A percentile compares a stretch with the other conserved stretches of the same genome.
phyloP scores from a whole-genome alignment of 768 basidiomycete species.

The Boletus sp. region DNA sequence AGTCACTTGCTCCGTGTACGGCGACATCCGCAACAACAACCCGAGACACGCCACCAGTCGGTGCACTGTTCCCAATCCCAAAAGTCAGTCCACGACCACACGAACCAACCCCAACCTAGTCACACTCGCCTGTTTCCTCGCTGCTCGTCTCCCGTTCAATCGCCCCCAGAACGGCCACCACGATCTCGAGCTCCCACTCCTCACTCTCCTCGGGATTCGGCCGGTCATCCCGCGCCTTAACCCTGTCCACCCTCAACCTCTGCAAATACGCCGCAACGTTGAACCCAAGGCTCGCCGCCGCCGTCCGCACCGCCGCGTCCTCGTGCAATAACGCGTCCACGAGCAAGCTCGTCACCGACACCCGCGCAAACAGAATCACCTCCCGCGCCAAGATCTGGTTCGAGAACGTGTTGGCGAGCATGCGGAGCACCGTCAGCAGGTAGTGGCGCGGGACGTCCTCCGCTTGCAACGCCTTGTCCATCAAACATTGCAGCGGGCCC shows the following conservation, averaged over 20 bases:
- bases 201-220: constrained; percentile 52
- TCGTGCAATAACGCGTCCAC: constrained; percentile 66
- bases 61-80: constrained; percentile 52
- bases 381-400: constrained; percentile 36
- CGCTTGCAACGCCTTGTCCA: constrained; percentile 42
- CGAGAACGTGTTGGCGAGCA: constrained; percentile 67
- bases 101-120: not conserved
- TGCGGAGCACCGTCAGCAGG: constrained; percentile 60
- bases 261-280: constrained; percentile 69
- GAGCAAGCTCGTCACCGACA: constrained; percentile 48
- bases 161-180: constrained; percentile 81
- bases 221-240: constrained; percentile 29
- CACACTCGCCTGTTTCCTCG: constrained; percentile 74
- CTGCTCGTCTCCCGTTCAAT: constrained; percentile 64
- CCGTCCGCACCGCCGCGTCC: constrained; percentile 66
- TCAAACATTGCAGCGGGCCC: constrained; percentile 44
- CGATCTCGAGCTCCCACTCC: constrained; percentile 85
- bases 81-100: not conserved
- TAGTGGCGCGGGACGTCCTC: constrained; percentile 46
- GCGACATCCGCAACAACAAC: constrained; percentile 71
- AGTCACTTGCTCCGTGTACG: constrained; percentile 55
- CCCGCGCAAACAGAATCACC: constrained; percentile 37
- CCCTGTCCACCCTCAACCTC: constrained; percentile 48
- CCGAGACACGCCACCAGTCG: constrained; percentile 78
- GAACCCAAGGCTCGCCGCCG: constrained; percentile 81